Conservation (phyloP, 805 yeast genomes). For the Metschnikowia hibisci region DNA sequence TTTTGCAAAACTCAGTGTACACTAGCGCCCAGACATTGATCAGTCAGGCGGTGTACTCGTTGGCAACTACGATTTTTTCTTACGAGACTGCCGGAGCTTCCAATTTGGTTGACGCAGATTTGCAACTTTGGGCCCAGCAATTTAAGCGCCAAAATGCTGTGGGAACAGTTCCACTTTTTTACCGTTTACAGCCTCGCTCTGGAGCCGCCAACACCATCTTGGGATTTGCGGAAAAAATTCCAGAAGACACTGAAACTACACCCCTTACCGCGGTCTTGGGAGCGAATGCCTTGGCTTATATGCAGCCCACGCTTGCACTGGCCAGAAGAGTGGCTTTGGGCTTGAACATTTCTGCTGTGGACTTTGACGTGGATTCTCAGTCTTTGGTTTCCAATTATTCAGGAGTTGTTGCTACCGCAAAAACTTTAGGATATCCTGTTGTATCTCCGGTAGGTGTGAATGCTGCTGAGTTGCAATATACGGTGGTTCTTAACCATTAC, state of each 20-base stretch:
- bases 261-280: constrained; percentile 54
- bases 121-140: constrained; percentile 56
- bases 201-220: constrained; percentile 81
- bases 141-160: constrained; percentile 47
- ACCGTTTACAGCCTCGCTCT: constrained; percentile 65
- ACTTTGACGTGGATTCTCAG: constrained; percentile 53
- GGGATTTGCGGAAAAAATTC: constrained; percentile 49
- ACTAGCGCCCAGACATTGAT: constrained; percentile 54
- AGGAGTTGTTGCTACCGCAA: constrained; percentile 58
- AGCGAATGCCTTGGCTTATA: constrained; percentile 61
- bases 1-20: constrained; percentile 45
- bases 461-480: constrained; percentile 59
- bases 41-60: constrained; percentile 50
- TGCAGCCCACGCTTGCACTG: constrained; percentile 55
- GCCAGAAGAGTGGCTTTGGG: constrained; percentile 50
- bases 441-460: constrained; percentile 56
- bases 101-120: constrained; percentile 54
- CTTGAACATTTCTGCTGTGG: constrained; percentile 73
- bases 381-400: constrained; percentile 62
- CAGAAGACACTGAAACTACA: constrained; percentile 15
- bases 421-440: constrained; percentile 60
- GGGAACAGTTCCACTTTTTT: constrained; percentile 58
- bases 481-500: constrained; percentile 60
- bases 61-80: constrained; percentile 55
- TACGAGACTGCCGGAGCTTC: constrained; percentile 58